Evolutionary conservation across 2,329 filamentous ascomycete genomes (phyloP), one percentile per base, ranked within the genome.

Genomic region (Xylariaceae sp.): DNA sequence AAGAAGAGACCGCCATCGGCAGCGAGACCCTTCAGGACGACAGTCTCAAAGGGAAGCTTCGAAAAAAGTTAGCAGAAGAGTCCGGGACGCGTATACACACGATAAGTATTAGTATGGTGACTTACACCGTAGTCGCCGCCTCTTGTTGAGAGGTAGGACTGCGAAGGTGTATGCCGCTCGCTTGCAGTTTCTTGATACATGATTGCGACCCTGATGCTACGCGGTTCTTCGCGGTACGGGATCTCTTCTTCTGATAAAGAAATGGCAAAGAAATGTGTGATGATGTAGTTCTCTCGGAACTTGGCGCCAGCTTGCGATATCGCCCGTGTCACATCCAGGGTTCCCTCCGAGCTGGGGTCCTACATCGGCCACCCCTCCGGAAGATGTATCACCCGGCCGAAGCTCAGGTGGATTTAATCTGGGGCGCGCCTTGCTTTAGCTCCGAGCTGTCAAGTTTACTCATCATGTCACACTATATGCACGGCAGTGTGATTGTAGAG

Each of bases 1-100:
- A 96, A 88, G 78, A 93, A 96, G 34, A 96, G 86, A 56, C 92
- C 92, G 60, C 91, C 90, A 71, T 97, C 92, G 51, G 84, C 80
- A 60, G 91, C 92, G 59, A 96, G 85, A 50, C 92, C 92, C 75
- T 96, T 95, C 65, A 96, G 81, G 47, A 96, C 91, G 51, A 92
- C 92, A 56, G 92, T 87, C 75, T 97, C 92, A 74, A 97, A 96
- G 55, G 90, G 92, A 67, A 95, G 82, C 88, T 92, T 66, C 11
- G 18, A 63, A 47, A 49, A 35, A 6, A 34, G 54, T 57, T 15
- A 52, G 57, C 42, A 37, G 13, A 13, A 18, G 6, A 44, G 39
- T 18, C 17, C 15, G 37, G 34, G 34, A 37, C 2, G 48, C 6
- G 37, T 8, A 34, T 23, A 8, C 13, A 47, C 8, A 15, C 13